Base-by-base conservation (phyloP, 805 yeast genomes). In the Candida vaughaniae region DNA sequence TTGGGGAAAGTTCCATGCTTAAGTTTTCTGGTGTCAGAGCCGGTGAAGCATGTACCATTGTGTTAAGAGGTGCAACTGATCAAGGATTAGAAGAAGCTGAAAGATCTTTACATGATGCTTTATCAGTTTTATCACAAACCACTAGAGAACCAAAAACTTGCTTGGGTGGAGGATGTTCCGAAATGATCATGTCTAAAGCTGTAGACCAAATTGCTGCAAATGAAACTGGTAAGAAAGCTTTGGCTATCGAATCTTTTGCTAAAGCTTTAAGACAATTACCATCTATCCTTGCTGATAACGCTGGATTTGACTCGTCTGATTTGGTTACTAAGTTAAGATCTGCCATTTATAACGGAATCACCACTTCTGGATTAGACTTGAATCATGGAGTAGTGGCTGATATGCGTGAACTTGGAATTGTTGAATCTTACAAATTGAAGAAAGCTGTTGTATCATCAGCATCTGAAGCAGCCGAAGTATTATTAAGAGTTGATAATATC, bases 381-480 rank as follows among this genome's bases (percentile, higher is more conserved):
- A 80, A 85, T 57, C 72, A 73, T 27, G 99, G 99, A 45, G 69
- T 62, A 29, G 81, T 93, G 44, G 95, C 89, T 10, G 99, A 93
- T 60, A 91, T 93, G 95, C 78, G 95, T 61, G 93, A 89, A 45
- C 64, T 82, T 50, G 99, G 98, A 16, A 78, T 91, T 49, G 89
- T 93, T 35, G 99, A 93, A 67, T 82, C 95, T 46, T 93, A 75
- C 66, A 91, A 90, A 65, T 75, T 93, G 61, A 93, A 93, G 68
- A 75, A 78, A 46, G 95, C 97, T 2, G 99, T 95, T 11, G 97
- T 93, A 12, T 78, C 89, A 10, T 82, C 95, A 31, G 98, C 99
- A 10, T 74, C 95, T n/a, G 99, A 93, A 69, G 99, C 99, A 22
- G 95, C 98, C 4, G 98, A 93, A 69, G 90, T 93, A 32, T 75